Conservation (phyloP, 2,329 filamentous ascomycete genomes). For the Pleurostoma richardsiae region DNA sequence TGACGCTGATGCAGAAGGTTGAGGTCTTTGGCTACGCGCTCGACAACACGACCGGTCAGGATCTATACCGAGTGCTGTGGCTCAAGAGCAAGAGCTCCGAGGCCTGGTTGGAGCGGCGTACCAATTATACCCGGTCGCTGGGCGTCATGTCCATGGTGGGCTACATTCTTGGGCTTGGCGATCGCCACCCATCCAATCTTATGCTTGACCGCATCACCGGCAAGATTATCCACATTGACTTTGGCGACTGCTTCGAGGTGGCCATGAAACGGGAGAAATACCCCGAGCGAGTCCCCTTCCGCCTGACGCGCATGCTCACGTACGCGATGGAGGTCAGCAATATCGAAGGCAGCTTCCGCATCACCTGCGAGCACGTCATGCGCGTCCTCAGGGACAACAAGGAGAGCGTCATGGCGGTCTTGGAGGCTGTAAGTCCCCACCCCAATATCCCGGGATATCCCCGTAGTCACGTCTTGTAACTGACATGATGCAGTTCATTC, state of each 20-base stretch:
- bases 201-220: slow-evolving; percentile 95
- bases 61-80: slow-evolving; percentile 96
- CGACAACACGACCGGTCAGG: slow-evolving; percentile 98
- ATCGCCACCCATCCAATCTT: slow-evolving; percentile 95
- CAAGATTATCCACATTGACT: slow-evolving; percentile 98
- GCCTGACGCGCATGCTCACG: slow-evolving; percentile 95
- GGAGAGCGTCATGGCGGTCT: slow-evolving; percentile 94
- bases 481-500: slow-evolving; percentile 70
- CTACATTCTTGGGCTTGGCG: slow-evolving; percentile 93
- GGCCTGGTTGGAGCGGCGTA: slow-evolving; percentile 93
- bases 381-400: slow-evolving; percentile 94
- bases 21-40: slow-evolving; percentile 99
- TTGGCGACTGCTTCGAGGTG: slow-evolving; percentile 98
- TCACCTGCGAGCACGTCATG: slow-evolving; percentile 98
- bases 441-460: not conserved
- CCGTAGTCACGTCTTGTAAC: slow-evolving; percentile 7
- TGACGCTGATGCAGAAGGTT: slow-evolving; percentile 99
- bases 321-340: slow-evolving; percentile 99
- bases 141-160: slow-evolving; percentile 99
- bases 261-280: slow-evolving; percentile 99
- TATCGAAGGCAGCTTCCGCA: slow-evolving; percentile 96
- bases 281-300: slow-evolving; percentile 94
- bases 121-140: slow-evolving; percentile 96
- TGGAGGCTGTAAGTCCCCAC: slow-evolving; percentile 77
- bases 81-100: slow-evolving; percentile 98